A percentile compares a stretch with the other conserved stretches of the same genome.
phyloP scores from a whole-genome alignment of 2,329 filamentous ascomycete species.

The Neofusicoccum sp. region DNA sequence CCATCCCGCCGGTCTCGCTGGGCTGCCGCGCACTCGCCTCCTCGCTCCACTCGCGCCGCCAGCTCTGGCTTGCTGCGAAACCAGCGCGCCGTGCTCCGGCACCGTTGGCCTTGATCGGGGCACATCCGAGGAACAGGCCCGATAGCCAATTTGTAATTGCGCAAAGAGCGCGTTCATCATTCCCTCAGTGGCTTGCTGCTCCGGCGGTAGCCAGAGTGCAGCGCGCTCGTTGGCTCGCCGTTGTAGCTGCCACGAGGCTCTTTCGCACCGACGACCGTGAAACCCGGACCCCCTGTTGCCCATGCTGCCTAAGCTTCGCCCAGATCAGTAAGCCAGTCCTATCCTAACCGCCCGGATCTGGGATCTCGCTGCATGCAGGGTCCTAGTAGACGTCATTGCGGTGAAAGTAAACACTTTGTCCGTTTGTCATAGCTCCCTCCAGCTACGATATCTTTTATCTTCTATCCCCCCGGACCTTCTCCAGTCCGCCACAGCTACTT shows the following conservation, averaged over 20 bases:
- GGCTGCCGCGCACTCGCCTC: background rate
- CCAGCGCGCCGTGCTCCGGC: background rate
- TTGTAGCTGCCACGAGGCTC: background rate
- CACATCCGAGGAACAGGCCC: conserved; percentile 8
- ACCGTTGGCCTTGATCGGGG: background rate
- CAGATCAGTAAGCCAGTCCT: background rate
- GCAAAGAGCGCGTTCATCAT: background rate
- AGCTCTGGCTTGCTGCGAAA: background rate
- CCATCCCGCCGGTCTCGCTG: background rate
- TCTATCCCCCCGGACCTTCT: background rate
- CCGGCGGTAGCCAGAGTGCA: background rate
- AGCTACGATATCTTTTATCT: conserved; percentile 6
- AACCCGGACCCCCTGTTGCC: background rate
- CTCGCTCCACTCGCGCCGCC: conserved; percentile 5
- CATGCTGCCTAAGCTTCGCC: background rate
- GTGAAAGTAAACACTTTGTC: conserved; percentile 8
- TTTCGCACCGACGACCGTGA: background rate
- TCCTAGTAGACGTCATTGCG: conserved; percentile 8
- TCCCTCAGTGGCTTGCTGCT: background rate
- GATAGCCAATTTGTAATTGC: conserved; percentile 11
- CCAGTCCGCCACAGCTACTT: background rate
- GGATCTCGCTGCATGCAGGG: conserved; percentile 5
- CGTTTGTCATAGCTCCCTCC: conserved; percentile 11
- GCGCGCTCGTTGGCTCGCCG: background rate
- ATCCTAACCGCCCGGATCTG: background rate